Percentiles rank a stretch among this genome's conserved stretches.
Evolutionary conservation across 179 eudicot species (phyloP).

Genomic region (Silene vulgaris): DNA sequence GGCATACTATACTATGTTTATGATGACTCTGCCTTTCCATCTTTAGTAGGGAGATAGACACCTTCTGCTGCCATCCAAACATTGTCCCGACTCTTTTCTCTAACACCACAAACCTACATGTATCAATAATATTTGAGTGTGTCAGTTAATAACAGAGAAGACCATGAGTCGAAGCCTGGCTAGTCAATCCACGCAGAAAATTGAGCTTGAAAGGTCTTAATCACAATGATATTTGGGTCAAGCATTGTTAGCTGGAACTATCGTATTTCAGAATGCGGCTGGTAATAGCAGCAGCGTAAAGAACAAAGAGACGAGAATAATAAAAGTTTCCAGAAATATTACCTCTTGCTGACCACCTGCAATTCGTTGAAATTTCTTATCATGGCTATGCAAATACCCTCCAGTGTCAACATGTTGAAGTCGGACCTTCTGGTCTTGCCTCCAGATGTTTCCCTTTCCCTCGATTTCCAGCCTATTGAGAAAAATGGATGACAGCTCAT

Average conservation of each 20-base stretch:
- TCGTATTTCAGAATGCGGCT: neutral
- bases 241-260: neutral
- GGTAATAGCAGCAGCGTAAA: neutral
- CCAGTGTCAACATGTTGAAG: constrained; percentile 84
- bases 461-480: constrained; percentile 67
- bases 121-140: constrained; percentile 8
- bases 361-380: constrained; percentile 84
- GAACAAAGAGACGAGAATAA: neutral
- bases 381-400: constrained; percentile 90
- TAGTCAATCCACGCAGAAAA: neutral
- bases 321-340: constrained; percentile 6
- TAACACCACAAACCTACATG: constrained; percentile 83
- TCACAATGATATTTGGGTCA: neutral
- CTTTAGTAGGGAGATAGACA: constrained; percentile 61
- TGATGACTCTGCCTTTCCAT: constrained; percentile 46
- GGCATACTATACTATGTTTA: constrained; percentile 21
- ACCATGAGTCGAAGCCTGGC: neutral
- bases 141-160: neutral
- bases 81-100: constrained; percentile 65
- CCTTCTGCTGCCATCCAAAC: constrained; percentile 94
- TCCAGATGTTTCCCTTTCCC: constrained; percentile 85
- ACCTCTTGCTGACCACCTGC: constrained; percentile 99
- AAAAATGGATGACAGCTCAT: neutral
- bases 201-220: neutral
- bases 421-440: constrained; percentile 85